Evolutionary conservation across 2,329 filamentous ascomycete species (phyloP), one percentile per base, ranked within the genome.

Genomic region (Penicillium sp.): DNA sequence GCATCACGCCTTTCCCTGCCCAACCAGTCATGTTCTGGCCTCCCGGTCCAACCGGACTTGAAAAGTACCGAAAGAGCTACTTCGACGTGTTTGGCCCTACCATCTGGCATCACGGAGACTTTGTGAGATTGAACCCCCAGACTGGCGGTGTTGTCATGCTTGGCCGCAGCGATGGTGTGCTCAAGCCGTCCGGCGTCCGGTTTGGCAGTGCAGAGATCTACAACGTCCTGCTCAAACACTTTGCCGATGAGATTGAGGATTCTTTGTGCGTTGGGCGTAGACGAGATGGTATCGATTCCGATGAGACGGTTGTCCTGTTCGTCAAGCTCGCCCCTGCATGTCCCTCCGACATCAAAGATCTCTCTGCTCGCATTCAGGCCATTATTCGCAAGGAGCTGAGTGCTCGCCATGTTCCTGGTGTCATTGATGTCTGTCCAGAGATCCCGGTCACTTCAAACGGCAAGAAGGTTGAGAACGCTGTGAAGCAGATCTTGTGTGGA

Each of bases 121-220:
- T 97, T 72, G 86, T 97, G 37, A 81, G 84, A 22, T 80, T 90
- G 71, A 89, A 92, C 67, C 84, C 87, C 0, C 71, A 78, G 15
- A 95, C 91, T 0, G 88, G 91, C 12, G 91, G 92, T 0, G 79
- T 98, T 10, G 83, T 92, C 65, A 98, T 98, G 94, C 84, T 98
- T 0, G 94, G 95, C 2, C 86, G 94, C 28, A 95, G 90, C 54
- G 94, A 99, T 69, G 95, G 95, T 4, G 91, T 98, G 5, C 79
- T 99, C 14, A 99, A 99, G 73, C 95, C 95, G 0, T 86, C 89
- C 0, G 95, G 95, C 2, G 92, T 99, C 17, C 83, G 94, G 0
- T 98, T 99, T 71, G 94, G 94, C 4, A 92, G 88, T 35, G 92
- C 94, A 0, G 95, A 99, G 80, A 96, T 99, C 20, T 98, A 98